Percentiles rank a stretch among this genome's conserved stretches.
These are phyloP conservation scores for Mycosphaerella sp. DNA, from an alignment of 2,329 filamentous ascomycete species.

Conservation along the genomic window DNA sequence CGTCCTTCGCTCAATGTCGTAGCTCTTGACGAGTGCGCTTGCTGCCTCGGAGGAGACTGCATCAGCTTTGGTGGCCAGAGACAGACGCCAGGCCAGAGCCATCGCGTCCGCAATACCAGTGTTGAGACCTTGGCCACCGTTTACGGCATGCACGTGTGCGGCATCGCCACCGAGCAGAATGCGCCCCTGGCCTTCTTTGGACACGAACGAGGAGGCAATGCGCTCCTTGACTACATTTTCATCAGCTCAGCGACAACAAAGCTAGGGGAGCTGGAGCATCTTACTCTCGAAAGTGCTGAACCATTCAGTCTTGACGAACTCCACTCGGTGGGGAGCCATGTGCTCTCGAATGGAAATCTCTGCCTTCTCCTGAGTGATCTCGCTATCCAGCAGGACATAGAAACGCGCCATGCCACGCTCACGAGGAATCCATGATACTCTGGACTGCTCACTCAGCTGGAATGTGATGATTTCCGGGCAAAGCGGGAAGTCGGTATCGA, in stretches of 20 bases:
- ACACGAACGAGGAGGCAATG: conserved; percentile 11
- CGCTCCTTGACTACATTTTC: conserved; percentile 9
- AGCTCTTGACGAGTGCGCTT: conserved; percentile 3
- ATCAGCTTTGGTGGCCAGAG: neutral
- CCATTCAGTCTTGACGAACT: conserved; percentile 14
- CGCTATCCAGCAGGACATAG: conserved; percentile 12
- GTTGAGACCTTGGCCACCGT: conserved; percentile 38
- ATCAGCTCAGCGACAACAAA: neutral
- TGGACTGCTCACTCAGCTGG: conserved; percentile 12
- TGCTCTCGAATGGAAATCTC: conserved; percentile 11
- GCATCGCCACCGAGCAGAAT: conserved; percentile 33
- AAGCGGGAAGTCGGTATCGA: conserved; percentile 13
- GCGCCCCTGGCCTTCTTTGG: conserved; percentile 3
- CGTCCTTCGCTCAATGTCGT: conserved; percentile 9
- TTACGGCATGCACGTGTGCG: conserved; percentile 34
- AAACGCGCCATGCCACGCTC: conserved; percentile 13
- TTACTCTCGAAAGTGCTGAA: conserved; percentile 11
- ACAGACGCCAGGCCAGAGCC: conserved; percentile 32
- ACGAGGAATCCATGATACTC: conserved; percentile 12
- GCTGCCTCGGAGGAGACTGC: neutral
- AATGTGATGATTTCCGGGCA: conserved; percentile 14
- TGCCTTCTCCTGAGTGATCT: conserved; percentile 12
- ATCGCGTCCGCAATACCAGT: conserved; percentile 34
- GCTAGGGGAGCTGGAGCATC: neutral
- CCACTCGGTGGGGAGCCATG: conserved; percentile 6